phyloP scores from a whole-genome alignment of 2,329 filamentous ascomycete species.

The Albifimbria verrucaria region DNA sequence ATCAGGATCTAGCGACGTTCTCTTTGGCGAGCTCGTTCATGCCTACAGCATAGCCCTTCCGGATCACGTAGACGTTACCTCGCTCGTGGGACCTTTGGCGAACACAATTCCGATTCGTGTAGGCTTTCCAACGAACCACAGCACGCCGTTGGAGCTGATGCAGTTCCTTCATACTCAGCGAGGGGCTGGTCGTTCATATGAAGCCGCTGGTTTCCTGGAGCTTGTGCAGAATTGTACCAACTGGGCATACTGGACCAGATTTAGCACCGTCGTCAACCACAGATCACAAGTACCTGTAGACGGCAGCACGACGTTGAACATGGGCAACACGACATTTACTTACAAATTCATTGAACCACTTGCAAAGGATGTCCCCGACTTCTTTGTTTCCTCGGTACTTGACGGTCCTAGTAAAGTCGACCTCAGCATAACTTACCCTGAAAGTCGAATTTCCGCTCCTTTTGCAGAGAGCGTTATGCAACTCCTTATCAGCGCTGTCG shows the following conservation, averaged over 20 bases:
- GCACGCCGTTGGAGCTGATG: slow-evolving; percentile 47
- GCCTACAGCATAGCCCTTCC: slow-evolving; percentile 41
- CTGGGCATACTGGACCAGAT: slow-evolving; percentile 51
- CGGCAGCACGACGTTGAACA: slow-evolving; percentile 38
- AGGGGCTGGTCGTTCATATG: slow-evolving; percentile 42
- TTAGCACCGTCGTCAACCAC: slow-evolving; percentile 54
- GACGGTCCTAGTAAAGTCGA: slow-evolving; percentile 33
- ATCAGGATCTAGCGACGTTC: slow-evolving; percentile 45
- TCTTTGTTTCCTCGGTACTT: slow-evolving; percentile 41
- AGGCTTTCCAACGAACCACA: slow-evolving; percentile 37
- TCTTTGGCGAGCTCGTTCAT: slow-evolving; percentile 53
- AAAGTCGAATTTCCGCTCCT: slow-evolving; percentile 35
- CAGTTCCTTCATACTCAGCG: slow-evolving; percentile 47
- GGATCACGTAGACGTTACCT: slow-evolving; percentile 52
- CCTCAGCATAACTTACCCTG: slow-evolving; percentile 43
- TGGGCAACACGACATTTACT: slow-evolving; percentile 43
- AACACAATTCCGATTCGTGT: slow-evolving; percentile 49
- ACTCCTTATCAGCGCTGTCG: slow-evolving; percentile 43
- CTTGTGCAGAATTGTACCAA: slow-evolving; percentile 51
- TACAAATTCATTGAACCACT: slow-evolving; percentile 38
- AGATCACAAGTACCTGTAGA: slow-evolving; percentile 26
- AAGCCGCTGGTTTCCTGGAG: slow-evolving; percentile 48
- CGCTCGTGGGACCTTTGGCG: slow-evolving; percentile 43
- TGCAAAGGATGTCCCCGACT: slow-evolving; percentile 39
- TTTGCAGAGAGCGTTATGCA: slow-evolving; percentile 43